These are phyloP conservation scores for Pestalotiopsis sp. DNA, from an alignment of 2,329 filamentous ascomycete species.

Conservation along the genomic window DNA sequence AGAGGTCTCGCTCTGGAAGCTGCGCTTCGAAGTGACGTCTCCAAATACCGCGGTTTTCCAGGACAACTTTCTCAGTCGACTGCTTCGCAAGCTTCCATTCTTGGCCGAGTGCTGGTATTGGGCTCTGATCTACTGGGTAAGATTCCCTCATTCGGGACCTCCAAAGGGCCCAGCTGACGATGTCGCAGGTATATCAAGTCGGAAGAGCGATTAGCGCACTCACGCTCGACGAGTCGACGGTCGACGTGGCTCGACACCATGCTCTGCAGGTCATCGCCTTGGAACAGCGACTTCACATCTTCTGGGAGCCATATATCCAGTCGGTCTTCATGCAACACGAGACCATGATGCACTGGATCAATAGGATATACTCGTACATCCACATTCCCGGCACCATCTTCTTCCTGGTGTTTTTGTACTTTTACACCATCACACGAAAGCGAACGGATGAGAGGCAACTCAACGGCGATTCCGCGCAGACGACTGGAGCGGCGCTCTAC, in stretches of 20 bases:
- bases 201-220: constrained; percentile 73
- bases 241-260: constrained; percentile 69
- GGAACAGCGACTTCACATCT: constrained; percentile 67
- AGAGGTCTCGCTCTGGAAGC: constrained; percentile 40
- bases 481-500: constrained; percentile 51
- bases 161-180: background rate
- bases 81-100: constrained; percentile 71
- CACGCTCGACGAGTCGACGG: constrained; percentile 68
- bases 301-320: constrained; percentile 60
- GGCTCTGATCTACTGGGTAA: constrained; percentile 77
- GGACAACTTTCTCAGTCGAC: constrained; percentile 61
- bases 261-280: constrained; percentile 68
- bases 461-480: constrained; percentile 20
- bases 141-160: constrained; percentile 21
- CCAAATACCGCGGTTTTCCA: constrained; percentile 66
- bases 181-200: constrained; percentile 68
- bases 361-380: constrained; percentile 76
- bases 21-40: constrained; percentile 51
- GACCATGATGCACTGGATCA: constrained; percentile 67
- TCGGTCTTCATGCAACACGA: constrained; percentile 51
- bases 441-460: constrained; percentile 15
- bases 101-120: constrained; percentile 78
- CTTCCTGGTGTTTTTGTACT: constrained; percentile 67
- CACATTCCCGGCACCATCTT: constrained; percentile 77
- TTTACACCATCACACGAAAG: constrained; percentile 65